These are phyloP conservation scores for Ensete ventricosum DNA, from an alignment of 176 grass and related monocot genomes.

Conservation along the genomic window DNA sequence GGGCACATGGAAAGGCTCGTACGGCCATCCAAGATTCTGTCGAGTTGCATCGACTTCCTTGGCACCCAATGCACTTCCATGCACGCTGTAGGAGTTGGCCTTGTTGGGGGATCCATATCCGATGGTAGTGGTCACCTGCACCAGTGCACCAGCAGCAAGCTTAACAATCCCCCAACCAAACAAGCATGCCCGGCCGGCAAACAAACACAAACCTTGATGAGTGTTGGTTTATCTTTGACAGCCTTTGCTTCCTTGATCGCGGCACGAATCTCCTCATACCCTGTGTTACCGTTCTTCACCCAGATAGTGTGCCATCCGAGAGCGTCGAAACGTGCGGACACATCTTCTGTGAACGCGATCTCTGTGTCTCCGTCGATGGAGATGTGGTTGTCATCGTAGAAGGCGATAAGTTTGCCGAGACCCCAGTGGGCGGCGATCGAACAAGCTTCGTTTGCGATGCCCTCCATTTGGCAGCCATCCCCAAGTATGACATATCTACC, in stretches of 20 bases:
- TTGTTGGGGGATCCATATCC: conserved; percentile 98
- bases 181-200: neutral
- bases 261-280: conserved; percentile 78
- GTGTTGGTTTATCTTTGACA: conserved; percentile 75
- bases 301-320: conserved; percentile 56
- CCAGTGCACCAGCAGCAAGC: neutral
- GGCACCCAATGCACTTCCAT: conserved; percentile 70
- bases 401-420: conserved; percentile 57
- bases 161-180: neutral
- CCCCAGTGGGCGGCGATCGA: conserved; percentile 88
- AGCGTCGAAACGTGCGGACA: conserved; percentile 14
- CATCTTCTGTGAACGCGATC: conserved; percentile 23
- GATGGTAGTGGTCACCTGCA: conserved; percentile 87
- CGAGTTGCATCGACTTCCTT: conserved; percentile 87
- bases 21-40: conserved; percentile 74
- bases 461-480: conserved; percentile 24
- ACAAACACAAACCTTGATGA: conserved; percentile 59
- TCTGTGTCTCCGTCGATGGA: conserved; percentile 27
- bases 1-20: conserved; percentile 79
- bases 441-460: conserved; percentile 50
- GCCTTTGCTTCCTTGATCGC: conserved; percentile 83
- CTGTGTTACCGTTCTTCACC: conserved; percentile 87
- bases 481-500: conserved; percentile 46
- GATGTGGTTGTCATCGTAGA: conserved; percentile 27
- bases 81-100: conserved; percentile 79